These are phyloP conservation scores for Rhizopogon roseolus DNA, from an alignment of 768 basidiomycete genomes.

Conservation along the genomic window DNA sequence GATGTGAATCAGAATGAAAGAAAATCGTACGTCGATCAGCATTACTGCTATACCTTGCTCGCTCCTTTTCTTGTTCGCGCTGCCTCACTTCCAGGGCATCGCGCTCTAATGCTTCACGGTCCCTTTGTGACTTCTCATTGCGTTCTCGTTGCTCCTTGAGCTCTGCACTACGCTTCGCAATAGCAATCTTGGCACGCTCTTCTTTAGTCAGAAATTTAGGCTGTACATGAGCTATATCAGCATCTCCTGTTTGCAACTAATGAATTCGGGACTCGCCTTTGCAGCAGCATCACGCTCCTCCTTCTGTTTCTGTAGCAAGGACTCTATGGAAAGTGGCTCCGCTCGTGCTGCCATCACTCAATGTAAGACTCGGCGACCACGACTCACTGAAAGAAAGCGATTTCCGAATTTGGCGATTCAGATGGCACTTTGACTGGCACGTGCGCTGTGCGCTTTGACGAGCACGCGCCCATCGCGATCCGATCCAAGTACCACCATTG, in stretches of 20 bases:
- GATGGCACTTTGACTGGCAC: background rate
- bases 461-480: slow-evolving; percentile 15
- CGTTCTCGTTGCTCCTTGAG: slow-evolving; percentile 66
- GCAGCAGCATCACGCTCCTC: slow-evolving; percentile 86
- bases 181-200: slow-evolving; percentile 84
- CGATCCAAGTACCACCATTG: background rate
- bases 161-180: slow-evolving; percentile 82
- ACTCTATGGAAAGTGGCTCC: slow-evolving; percentile 86
- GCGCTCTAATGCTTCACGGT: slow-evolving; percentile 70
- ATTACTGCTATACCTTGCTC: slow-evolving; percentile 38
- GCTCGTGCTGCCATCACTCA: slow-evolving; percentile 40
- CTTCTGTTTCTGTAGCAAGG: slow-evolving; percentile 80
- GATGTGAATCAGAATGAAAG: background rate
- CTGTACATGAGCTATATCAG: slow-evolving; percentile 33
- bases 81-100: slow-evolving; percentile 66
- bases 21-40: slow-evolving; percentile 28
- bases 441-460: slow-evolving; percentile 13
- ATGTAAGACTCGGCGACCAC: background rate
- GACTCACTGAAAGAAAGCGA: slow-evolving; percentile 9
- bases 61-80: slow-evolving; percentile 39
- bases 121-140: slow-evolving; percentile 53
- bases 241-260: background rate
- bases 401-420: background rate
- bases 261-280: slow-evolving; percentile 50
- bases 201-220: slow-evolving; percentile 94